phyloP scores from a whole-genome alignment of 2,329 filamentous ascomycete genomes.

The Claviceps monticola region DNA sequence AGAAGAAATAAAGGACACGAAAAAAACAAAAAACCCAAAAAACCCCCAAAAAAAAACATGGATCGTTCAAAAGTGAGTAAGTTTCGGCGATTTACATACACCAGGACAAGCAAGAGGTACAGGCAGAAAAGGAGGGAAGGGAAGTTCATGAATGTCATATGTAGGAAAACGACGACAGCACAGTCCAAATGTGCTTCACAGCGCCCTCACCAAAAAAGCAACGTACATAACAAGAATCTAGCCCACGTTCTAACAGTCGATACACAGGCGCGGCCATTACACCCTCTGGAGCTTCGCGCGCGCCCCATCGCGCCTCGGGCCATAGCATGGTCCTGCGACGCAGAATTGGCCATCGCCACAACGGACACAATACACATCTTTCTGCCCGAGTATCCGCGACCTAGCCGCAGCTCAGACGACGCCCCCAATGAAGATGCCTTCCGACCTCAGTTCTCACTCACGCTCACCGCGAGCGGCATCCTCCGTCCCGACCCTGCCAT shows the following conservation, averaged over 20 bases:
- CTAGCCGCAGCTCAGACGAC: slow-evolving; percentile 10
- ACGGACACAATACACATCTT: slow-evolving; percentile 41
- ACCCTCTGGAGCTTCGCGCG: slow-evolving; percentile 28
- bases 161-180: background rate
- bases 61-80: slow-evolving; percentile 3
- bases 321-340: slow-evolving; percentile 41
- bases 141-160: background rate
- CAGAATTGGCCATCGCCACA: slow-evolving; percentile 41
- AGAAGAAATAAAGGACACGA: background rate
- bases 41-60: background rate
- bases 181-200: background rate
- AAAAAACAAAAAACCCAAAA: no score
- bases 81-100: background rate
- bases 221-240: no score
- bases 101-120: no score
- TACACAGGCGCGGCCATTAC: slow-evolving; percentile 30
- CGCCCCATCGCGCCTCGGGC: slow-evolving; percentile 30
- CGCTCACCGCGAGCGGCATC: slow-evolving; percentile 19
- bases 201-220: no score
- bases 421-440: slow-evolving; percentile 14
- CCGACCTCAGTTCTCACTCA: slow-evolving; percentile 20
- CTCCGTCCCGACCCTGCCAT: slow-evolving; percentile 27
- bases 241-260: background rate
- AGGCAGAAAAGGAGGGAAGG: no score
- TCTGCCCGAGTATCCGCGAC: slow-evolving; percentile 29